Evolutionary conservation across 2,329 filamentous ascomycete species (phyloP).

Genomic region (Alternaria sp.): DNA sequence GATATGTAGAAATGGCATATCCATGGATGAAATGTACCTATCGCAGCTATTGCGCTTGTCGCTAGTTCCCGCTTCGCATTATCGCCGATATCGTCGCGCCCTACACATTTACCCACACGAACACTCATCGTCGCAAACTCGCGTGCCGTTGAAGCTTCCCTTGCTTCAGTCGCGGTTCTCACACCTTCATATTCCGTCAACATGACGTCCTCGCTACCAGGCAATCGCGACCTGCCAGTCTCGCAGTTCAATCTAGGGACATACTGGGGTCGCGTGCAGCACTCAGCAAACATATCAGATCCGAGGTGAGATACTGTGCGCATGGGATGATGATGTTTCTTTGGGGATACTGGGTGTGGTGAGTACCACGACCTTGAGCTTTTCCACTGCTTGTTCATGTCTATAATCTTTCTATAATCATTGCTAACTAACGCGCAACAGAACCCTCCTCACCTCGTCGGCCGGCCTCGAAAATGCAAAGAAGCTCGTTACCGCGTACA

Average conservation of each 20-base stretch:
- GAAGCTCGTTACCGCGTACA: conserved; percentile 80
- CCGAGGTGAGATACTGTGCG: conserved; percentile 75
- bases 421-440: conserved; percentile 48
- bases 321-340: conserved; percentile 2
- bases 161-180: no score
- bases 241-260: conserved; percentile 93
- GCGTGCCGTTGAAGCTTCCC: not conserved
- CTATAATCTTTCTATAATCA: not conserved
- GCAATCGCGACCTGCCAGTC: conserved; percentile 80
- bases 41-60: conserved; percentile 10
- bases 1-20: not conserved
- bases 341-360: conserved; percentile 41
- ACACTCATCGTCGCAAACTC: conserved; percentile 1
- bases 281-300: conserved; percentile 89
- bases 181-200: not conserved
- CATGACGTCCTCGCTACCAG: conserved; percentile 69
- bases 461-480: conserved; percentile 87
- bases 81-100: conserved; percentile 24
- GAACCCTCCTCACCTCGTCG: conserved; percentile 82
- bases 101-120: conserved; percentile 13
- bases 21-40: not conserved
- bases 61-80: conserved; percentile 18
- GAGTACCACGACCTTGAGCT: conserved; percentile 45
- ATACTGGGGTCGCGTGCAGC: conserved; percentile 93
- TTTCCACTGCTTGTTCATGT: conserved; percentile 15